Conservation (phyloP, 495 filamentous ascomycete genomes). For the Penicillium manginii region DNA sequence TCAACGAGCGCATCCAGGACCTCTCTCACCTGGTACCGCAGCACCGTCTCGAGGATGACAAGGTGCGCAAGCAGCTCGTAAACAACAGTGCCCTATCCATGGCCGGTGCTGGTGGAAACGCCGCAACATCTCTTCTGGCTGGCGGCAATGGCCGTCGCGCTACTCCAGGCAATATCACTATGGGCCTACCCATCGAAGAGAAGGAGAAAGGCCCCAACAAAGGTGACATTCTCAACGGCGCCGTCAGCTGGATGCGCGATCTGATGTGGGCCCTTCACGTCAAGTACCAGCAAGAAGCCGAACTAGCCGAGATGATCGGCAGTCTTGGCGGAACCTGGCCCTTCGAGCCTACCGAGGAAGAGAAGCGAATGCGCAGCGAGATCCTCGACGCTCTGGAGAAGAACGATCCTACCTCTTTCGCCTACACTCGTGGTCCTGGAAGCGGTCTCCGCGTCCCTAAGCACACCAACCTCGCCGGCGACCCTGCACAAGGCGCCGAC, state of each 20-base stretch:
- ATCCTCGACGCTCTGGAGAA: constrained; percentile 81
- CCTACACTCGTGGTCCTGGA: constrained; percentile 82
- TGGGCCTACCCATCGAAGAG: constrained; percentile 88
- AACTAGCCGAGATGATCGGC: constrained; percentile 73
- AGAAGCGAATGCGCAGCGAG: constrained; percentile 92
- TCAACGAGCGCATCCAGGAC: constrained; percentile 98
- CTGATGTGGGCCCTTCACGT: constrained; percentile 93
- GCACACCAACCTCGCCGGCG: constrained; percentile 89
- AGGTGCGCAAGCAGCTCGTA: constrained; percentile 89
- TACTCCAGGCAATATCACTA: constrained; percentile 81
- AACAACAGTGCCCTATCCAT: constrained; percentile 89
- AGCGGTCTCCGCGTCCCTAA: constrained; percentile 87
- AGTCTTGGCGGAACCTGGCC: constrained; percentile 74
- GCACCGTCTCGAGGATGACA: constrained; percentile 95
- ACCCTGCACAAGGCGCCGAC: constrained; percentile 57
- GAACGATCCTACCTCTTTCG: constrained; percentile 71
- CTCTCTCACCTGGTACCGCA: constrained; percentile 89
- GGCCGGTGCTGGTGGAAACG: constrained; percentile 70
- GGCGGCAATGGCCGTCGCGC: constrained; percentile 83
- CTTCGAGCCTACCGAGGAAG: constrained; percentile 86
- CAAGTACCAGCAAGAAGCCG: constrained; percentile 85
- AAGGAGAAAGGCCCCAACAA: constrained; percentile 99
- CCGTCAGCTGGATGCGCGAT: constrained; percentile 95
- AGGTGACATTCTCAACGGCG: constrained; percentile 95
- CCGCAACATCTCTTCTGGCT: constrained; percentile 83